phyloP scores from a whole-genome alignment of 345 rosid species.

The Pseudoturritis turrita region DNA sequence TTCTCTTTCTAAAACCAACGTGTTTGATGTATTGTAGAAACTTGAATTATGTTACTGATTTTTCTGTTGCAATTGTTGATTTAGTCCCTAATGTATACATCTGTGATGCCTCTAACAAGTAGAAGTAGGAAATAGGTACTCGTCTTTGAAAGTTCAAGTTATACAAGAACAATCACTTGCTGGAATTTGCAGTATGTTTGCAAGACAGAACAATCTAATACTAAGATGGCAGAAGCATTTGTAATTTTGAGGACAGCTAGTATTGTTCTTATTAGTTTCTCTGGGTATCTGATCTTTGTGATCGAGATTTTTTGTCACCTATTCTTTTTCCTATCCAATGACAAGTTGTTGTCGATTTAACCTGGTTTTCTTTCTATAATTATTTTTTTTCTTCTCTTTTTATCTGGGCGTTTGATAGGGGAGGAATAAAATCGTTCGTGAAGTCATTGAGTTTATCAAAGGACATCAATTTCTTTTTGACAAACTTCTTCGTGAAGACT shows the following conservation, averaged over 20 bases:
- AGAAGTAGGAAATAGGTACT: background rate
- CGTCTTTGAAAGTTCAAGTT: background rate
- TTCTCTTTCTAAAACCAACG: background rate
- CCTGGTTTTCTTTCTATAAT: background rate
- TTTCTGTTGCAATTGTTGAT: background rate
- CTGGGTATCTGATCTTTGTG: background rate
- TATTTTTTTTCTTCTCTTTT: background rate
- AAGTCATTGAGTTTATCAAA: constrained; percentile 73
- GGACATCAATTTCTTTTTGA: constrained; percentile 75
- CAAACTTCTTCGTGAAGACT: constrained; percentile 75
- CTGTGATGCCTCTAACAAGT: background rate
- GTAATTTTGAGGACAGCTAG: background rate
- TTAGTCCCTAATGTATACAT: background rate
- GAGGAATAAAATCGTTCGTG: constrained; percentile 83
- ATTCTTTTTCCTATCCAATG: background rate
- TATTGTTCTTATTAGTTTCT: background rate
- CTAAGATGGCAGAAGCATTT: background rate
- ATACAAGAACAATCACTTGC: background rate
- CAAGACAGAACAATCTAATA: background rate
- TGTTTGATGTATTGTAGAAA: background rate
- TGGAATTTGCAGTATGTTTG: constrained; percentile 1
- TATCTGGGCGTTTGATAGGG: constrained; percentile 44
- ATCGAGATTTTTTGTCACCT: background rate
- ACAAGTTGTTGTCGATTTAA: background rate
- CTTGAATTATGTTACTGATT: background rate